A percentile compares a stretch with the other conserved stretches of the same genome.
Evolutionary conservation across 257 asterid genomes (phyloP).

Genomic region (Forsythia viridissima): DNA sequence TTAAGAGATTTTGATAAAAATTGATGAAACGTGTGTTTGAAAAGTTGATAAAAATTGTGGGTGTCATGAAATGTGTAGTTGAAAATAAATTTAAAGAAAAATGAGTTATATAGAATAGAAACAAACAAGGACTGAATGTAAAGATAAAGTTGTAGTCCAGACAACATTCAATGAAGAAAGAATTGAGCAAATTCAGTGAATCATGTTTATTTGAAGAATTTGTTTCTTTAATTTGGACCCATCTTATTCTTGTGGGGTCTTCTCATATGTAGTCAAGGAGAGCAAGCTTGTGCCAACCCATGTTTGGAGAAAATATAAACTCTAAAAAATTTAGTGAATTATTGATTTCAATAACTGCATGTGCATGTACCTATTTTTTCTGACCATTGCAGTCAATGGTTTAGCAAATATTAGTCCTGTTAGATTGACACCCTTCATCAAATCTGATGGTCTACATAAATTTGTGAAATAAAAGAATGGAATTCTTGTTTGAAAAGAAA

Average conservation of each 20-base stretch:
- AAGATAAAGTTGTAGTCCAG: no score
- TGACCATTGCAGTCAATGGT: slow-evolving; percentile 40
- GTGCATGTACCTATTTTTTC: slow-evolving; percentile 67
- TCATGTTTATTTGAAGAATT: slow-evolving; percentile 44
- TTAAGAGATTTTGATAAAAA: no score
- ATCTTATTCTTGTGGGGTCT: slow-evolving; percentile 43
- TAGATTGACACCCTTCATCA: slow-evolving; percentile 60
- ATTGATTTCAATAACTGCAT: slow-evolving; percentile 70
- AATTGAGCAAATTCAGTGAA: no score
- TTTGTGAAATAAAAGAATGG: no score
- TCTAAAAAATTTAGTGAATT: slow-evolving; percentile 58
- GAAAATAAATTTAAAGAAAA: no score
- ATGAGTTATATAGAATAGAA: no score
- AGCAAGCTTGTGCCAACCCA: slow-evolving; percentile 44
- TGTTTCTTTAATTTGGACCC: slow-evolving; percentile 51
- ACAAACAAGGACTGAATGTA: no score
- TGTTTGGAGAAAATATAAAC: slow-evolving; percentile 65
- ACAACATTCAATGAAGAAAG: no score
- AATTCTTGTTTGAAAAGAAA: no score
- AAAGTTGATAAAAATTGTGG: no score
- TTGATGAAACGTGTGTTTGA: no score
- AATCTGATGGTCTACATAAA: slow-evolving; percentile 71
- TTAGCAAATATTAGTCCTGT: slow-evolving; percentile 51
- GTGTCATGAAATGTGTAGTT: no score
- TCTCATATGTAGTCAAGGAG: slow-evolving; percentile 44